These are phyloP conservation scores for Xylaria sp. DNA, from an alignment of 2,329 filamentous ascomycete species.

Conservation along the genomic window DNA sequence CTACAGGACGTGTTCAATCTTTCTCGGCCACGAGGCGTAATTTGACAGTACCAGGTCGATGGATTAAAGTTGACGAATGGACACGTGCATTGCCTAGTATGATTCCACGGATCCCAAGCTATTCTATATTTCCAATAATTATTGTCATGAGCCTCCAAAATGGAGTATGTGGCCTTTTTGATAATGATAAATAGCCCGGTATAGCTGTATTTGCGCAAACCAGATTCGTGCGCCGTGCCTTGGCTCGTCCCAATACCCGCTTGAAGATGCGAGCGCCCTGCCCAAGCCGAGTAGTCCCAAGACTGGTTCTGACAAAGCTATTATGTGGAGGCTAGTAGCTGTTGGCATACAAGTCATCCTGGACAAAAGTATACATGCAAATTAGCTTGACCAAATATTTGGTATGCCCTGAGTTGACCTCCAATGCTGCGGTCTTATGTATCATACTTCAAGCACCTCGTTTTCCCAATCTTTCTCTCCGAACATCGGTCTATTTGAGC, in stretches of 20 bases:
- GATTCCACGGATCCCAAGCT: conserved; percentile 11
- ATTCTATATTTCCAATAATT: conserved; percentile 18
- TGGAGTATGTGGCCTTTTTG: conserved; percentile 1
- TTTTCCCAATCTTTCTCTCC: conserved; percentile 74
- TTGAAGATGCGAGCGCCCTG: not conserved
- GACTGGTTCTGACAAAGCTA: conserved; percentile 28
- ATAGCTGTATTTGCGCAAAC: conserved; percentile 7
- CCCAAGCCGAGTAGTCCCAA: conserved; percentile 32
- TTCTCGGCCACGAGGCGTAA: conserved; percentile 9
- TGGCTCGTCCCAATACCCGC: not conserved
- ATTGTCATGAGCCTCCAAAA: conserved; percentile 2
- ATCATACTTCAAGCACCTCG: conserved; percentile 61
- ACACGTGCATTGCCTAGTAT: conserved; percentile 12
- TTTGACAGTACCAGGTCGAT: conserved; percentile 19
- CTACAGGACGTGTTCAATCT: conserved; percentile 1
- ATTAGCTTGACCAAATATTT: conserved; percentile 34
- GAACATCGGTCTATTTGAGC: conserved; percentile 65
- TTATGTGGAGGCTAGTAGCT: conserved; percentile 38
- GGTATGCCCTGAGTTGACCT: conserved; percentile 33
- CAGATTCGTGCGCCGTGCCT: not conserved
- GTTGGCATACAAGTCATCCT: conserved; percentile 26
- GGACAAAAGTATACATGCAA: conserved; percentile 27
- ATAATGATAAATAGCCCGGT: conserved; percentile 8
- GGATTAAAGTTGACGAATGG: conserved; percentile 19
- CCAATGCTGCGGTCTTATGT: conserved; percentile 24